Conservation (phyloP, 2,329 filamentous ascomycete species). For the Ceratocystis albifundus region DNA sequence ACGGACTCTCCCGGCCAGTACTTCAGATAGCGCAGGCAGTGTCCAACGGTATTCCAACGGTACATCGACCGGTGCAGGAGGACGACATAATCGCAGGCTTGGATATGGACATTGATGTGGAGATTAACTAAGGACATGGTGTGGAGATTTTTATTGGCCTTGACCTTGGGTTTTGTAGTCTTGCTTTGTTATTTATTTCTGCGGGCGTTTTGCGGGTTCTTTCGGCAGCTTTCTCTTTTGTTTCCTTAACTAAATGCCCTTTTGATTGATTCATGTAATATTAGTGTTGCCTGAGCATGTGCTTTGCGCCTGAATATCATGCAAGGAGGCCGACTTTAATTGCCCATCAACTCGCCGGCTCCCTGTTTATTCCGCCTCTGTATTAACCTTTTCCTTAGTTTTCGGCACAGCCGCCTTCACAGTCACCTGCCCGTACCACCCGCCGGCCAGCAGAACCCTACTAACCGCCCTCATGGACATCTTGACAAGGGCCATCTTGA, state of each 20-base stretch:
- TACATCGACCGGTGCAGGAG: slow-evolving; percentile 71
- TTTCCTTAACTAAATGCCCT: background rate
- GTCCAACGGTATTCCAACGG: slow-evolving; percentile 44
- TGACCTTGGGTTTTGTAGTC: background rate
- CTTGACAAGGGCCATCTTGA: slow-evolving; percentile 14
- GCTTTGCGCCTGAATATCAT: no score
- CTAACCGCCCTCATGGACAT: slow-evolving; percentile 12
- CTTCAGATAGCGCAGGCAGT: slow-evolving; percentile 30
- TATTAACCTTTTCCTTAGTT: background rate
- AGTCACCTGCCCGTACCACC: slow-evolving; percentile 22
- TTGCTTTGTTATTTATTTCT: background rate
- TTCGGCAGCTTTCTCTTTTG: background rate
- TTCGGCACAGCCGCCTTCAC: slow-evolving; percentile 13
- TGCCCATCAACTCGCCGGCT: background rate
- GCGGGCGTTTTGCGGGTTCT: background rate
- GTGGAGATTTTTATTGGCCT: background rate
- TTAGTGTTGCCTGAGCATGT: no score
- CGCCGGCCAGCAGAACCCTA: slow-evolving; percentile 14
- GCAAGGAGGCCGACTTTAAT: no score
- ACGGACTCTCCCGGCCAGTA: background rate
- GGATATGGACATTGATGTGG: slow-evolving; percentile 85
- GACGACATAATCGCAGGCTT: slow-evolving; percentile 85
- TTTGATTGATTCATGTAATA: background rate
- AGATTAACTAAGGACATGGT: slow-evolving; percentile 30
- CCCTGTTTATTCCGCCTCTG: background rate